Conservation (phyloP, 164 flowering plant species). For the Litsea cubeba region DNA sequence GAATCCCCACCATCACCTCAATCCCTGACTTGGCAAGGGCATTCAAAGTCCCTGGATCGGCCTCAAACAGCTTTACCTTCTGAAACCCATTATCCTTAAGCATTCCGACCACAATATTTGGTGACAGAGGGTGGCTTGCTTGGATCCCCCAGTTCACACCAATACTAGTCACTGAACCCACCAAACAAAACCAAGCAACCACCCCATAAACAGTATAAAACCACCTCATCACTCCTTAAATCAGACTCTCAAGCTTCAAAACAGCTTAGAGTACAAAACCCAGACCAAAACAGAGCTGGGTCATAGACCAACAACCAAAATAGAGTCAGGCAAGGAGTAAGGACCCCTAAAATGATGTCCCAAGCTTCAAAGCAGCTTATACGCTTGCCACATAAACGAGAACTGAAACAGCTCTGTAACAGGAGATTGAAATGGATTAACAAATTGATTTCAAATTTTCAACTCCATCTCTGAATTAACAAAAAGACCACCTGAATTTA, state of each 20-base stretch:
- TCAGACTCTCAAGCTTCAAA: neutral
- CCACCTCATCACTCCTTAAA: slow-evolving; percentile 18
- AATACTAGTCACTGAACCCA: slow-evolving; percentile 39
- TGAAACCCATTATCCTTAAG: slow-evolving; percentile 69
- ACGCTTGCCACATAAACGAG: neutral
- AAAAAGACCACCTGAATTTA: neutral
- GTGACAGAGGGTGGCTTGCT: slow-evolving; percentile 59
- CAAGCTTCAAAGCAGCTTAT: neutral
- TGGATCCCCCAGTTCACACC: slow-evolving; percentile 97
- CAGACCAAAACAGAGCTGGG: neutral
- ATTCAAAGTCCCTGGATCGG: slow-evolving; percentile 46
- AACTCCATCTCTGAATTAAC: neutral
- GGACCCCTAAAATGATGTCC: neutral
- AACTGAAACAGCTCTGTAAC: neutral
- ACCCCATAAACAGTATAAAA: slow-evolving; percentile 11
- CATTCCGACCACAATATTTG: slow-evolving; percentile 55
- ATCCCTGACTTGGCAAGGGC: slow-evolving; percentile 55
- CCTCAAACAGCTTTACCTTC: slow-evolving; percentile 93
- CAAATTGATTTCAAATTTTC: neutral
- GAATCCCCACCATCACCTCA: slow-evolving; percentile 97
- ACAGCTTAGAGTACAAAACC: neutral
- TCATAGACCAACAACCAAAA: neutral
- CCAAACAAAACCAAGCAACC: slow-evolving; percentile 12
- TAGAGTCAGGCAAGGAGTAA: neutral
- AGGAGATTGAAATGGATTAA: neutral